phyloP scores from a whole-genome alignment of 2,329 filamentous ascomycete genomes.

The Grosmannia penicillata region DNA sequence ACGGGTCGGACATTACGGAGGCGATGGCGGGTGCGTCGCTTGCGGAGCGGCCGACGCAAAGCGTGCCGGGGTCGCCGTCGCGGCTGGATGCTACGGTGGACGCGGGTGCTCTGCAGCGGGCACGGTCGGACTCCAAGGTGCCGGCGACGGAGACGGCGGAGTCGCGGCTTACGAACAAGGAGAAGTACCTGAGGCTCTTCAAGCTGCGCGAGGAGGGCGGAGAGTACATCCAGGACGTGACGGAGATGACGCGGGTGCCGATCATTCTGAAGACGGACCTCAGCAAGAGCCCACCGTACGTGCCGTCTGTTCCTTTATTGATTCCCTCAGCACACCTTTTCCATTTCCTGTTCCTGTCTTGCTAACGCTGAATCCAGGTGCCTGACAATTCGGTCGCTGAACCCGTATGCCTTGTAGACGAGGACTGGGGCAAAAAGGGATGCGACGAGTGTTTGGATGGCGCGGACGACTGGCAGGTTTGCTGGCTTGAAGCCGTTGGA shows the following conservation, averaged over 20 bases:
- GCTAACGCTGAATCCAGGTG: slow-evolving; percentile 33
- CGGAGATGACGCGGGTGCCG: slow-evolving; percentile 94
- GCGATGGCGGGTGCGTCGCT: slow-evolving; percentile 84
- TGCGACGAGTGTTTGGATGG: neutral
- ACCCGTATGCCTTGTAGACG: slow-evolving; percentile 52
- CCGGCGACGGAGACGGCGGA: slow-evolving; percentile 61
- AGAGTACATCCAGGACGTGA: slow-evolving; percentile 95
- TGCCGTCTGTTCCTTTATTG: slow-evolving; percentile 18
- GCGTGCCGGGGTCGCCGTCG: slow-evolving; percentile 81
- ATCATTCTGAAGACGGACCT: slow-evolving; percentile 97
- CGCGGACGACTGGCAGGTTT: neutral
- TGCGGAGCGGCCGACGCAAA: slow-evolving; percentile 80
- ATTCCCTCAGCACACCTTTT: neutral
- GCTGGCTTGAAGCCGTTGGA: too few relatives aligned
- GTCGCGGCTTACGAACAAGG: slow-evolving; percentile 74
- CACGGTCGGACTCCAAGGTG: slow-evolving; percentile 88
- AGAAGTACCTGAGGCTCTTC: slow-evolving; percentile 89
- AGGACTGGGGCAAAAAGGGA: neutral
- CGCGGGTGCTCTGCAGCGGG: slow-evolving; percentile 58
- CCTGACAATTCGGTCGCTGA: slow-evolving; percentile 69
- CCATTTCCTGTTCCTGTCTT: neutral
- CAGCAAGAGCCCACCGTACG: slow-evolving; percentile 98
- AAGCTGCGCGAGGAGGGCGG: slow-evolving; percentile 80
- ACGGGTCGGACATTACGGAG: slow-evolving; percentile 77
- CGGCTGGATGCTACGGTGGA: slow-evolving; percentile 53